Percentiles rank a stretch among this genome's conserved stretches.
These are phyloP conservation scores for Diphasiastrum complanatum DNA, from an alignment of 83 land plant species.

Conservation along the genomic window DNA sequence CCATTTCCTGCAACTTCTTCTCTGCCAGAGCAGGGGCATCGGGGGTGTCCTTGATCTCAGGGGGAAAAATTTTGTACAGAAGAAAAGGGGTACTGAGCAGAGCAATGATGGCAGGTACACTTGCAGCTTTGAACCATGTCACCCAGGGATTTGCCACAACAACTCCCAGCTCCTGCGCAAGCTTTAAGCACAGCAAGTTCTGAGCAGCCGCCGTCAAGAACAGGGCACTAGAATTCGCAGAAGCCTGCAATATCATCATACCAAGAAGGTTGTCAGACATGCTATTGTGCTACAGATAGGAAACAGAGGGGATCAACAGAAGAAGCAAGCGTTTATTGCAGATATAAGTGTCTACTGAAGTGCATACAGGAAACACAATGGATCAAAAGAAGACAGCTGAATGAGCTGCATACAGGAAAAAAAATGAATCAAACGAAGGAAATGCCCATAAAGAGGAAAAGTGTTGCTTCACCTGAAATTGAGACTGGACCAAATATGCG, in stretches of 20 bases:
- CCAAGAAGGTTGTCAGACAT: not conserved
- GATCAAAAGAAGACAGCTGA: not conserved
- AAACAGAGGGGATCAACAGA: not conserved
- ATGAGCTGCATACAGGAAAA: not conserved
- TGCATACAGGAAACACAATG: too few species aligned
- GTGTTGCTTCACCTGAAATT: slow-evolving; percentile 99
- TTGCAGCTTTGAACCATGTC: slow-evolving; percentile 93
- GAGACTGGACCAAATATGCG: slow-evolving; percentile 64
- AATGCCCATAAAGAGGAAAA: not conserved
- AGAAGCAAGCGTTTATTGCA: too few species aligned
- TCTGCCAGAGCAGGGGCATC: slow-evolving; percentile 94
- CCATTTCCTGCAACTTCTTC: slow-evolving; percentile 68
- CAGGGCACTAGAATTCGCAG: slow-evolving; percentile 94
- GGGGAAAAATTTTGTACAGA: slow-evolving; percentile 83
- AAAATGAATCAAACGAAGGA: not conserved
- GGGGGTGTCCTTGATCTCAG: slow-evolving; percentile 93
- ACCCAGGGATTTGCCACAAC: slow-evolving; percentile 83
- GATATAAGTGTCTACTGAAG: too few species aligned
- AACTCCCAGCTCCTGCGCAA: slow-evolving; percentile 93
- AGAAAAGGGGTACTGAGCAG: slow-evolving; percentile 70
- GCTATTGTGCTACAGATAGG: not conserved
- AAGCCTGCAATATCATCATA: slow-evolving; percentile 58
- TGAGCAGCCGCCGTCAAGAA: slow-evolving; percentile 99
- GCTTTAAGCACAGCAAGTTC: slow-evolving; percentile 86
- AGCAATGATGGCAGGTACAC: slow-evolving; percentile 75